Evolutionary conservation across 139 green algal genomes (phyloP), one percentile per base, ranked within the genome.

Genomic region (Chlorella sorokiniana): DNA sequence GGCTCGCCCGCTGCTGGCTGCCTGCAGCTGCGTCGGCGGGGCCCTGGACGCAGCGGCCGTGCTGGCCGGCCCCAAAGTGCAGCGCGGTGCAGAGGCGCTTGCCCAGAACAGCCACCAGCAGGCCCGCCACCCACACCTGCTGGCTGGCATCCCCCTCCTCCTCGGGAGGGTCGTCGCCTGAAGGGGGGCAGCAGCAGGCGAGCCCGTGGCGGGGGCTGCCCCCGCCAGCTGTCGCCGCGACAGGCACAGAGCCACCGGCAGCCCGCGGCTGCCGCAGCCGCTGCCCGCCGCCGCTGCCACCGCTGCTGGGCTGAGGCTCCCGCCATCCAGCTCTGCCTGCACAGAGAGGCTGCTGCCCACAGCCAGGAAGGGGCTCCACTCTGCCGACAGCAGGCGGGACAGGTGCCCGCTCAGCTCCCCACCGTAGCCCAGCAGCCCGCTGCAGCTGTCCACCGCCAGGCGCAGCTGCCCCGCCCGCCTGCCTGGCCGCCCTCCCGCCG

Each of bases 71-170:
- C 6, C 73, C 73, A 68, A 86, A 86, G 52, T 86, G 59, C 9
- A 86, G 81, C 0, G 71, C 59, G 20, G 81, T 76, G 38, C 81
- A 29, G 38, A 86, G 81, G 25, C 81, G 56, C 52, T 86, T 86
- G 41, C 81, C 81, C 14, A 63, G 20, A 22, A 84, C 22, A 8
- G 22, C 40, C 18, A 61, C 38, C 37, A 83, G 56, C 44, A 52
- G 33, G 25, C 78, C 78, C 0, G 29, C 35, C 78, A 83, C 45
- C 78, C 75, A 81, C 18, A 70, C 40, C 44, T 72, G 40, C 38
- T 69, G 31, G 27, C 42, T 4, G 7, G 27, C 37, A 27, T 78
- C 38, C 70, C 68, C 44, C 22, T 81, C 75, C 4, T 61, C 59
- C 59, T 72, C 75, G 29, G 41, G 40, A 25, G 27, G 61, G 0